Conservation (phyloP, 495 filamentous ascomycete species). For the Podospora fimiseda region DNA sequence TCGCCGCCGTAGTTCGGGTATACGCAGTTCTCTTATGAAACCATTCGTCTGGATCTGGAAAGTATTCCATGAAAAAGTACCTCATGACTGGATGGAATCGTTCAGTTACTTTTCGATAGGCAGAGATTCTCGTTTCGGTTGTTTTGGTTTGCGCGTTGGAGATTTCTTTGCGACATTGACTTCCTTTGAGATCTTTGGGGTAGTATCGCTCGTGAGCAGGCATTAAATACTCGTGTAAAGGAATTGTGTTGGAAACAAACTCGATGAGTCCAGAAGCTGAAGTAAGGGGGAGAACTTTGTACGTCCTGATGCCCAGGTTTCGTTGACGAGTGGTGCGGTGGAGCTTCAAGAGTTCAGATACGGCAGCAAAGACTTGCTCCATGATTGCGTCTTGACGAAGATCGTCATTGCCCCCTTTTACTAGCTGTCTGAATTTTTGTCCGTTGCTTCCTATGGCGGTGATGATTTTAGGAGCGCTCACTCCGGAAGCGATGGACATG, state of each 20-base stretch:
- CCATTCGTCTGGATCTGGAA: slow-evolving; percentile 93
- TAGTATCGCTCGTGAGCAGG: slow-evolving; percentile 83
- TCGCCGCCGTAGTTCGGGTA: slow-evolving; percentile 84
- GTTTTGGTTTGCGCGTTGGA: slow-evolving; percentile 59
- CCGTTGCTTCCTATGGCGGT: slow-evolving; percentile 73
- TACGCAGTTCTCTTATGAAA: slow-evolving; percentile 81
- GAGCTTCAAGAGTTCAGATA: slow-evolving; percentile 78
- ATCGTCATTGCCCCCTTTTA: slow-evolving; percentile 92
- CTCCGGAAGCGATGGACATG: slow-evolving; percentile 79
- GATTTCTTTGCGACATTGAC: slow-evolving; percentile 70
- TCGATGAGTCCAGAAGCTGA: slow-evolving; percentile 87
- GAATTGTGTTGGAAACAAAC: slow-evolving; percentile 87
- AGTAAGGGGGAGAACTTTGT: slow-evolving; percentile 89
- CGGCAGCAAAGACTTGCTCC: slow-evolving; percentile 98
- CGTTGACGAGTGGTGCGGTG: slow-evolving; percentile 82
- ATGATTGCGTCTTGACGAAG: slow-evolving; percentile 99
- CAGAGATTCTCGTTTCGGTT: slow-evolving; percentile 61
- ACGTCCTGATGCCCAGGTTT: slow-evolving; percentile 82
- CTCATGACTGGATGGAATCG: slow-evolving; percentile 89
- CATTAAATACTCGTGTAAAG: slow-evolving; percentile 82
- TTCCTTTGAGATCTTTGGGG: slow-evolving; percentile 74
- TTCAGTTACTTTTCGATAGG: slow-evolving; percentile 66
- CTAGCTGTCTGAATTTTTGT: slow-evolving; percentile 73
- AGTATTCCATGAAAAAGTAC: slow-evolving; percentile 95
- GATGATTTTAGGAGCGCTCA: slow-evolving; percentile 88